Evolutionary conservation across 2,329 filamentous ascomycete genomes (phyloP), one percentile per base, ranked within the genome.

Genomic region (Xylariales sp.): DNA sequence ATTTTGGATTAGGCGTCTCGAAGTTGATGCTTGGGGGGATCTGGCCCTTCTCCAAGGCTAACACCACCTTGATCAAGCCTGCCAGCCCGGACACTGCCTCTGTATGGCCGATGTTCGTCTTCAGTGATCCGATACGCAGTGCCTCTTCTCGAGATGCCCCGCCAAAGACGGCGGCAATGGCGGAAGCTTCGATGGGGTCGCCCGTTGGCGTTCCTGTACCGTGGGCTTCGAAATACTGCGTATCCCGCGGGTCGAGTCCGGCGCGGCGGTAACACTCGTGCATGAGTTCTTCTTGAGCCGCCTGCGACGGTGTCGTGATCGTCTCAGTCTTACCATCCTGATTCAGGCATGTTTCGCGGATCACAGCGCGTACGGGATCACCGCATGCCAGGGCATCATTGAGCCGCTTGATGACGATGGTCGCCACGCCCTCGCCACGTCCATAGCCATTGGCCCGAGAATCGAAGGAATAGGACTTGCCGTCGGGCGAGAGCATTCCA

Each of bases 341-440:
- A 35, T 51, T 45, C n/a, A 50, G 37, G 4, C 32, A 36, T 4
- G 47, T 44, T 27, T 39, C 31, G 5, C 57, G 51, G 9, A 65
- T 58, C 3, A 60, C 52, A 4, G 54, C 59, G 1, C 56, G 53
- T 25, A 66, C 57, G n/a, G 47, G 51, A 28, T 66, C 52, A 2
- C 59, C 57, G 39, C 60, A 49, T n/a, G 20, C 53, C 3, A 78
- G 34, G 0, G 76, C 77, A 1, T 61, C 51, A 6, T 54, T 54
- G 0, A 78, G 52, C 0, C 50, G 57, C 50, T 80, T 80, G 0
- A 81, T 43, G 0, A 78, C 52, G 0, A 79, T 44, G 0, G 60
- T 54, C 0, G 64, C 68, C 10, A 74, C 54, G 0, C 52, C 53
- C 11, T 56, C 53, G 1, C 52, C 53, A 4, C 53, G 51, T 3